These are phyloP conservation scores for Gossypium mustelinum DNA, from an alignment of 345 rosid genomes.

Conservation along the genomic window DNA sequence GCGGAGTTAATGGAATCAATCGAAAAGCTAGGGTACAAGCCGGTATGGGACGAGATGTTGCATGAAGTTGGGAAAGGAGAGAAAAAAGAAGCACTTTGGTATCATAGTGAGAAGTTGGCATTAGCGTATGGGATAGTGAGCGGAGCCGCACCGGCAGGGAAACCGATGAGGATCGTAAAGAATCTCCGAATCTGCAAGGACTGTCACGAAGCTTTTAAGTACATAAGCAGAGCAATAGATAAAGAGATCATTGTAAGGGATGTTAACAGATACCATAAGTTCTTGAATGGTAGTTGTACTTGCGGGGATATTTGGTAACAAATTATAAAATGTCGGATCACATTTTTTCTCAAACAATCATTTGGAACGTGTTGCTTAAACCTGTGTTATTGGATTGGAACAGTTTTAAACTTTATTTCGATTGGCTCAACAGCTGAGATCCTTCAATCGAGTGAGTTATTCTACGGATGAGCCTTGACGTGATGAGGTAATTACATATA, in stretches of 20 bases:
- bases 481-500: too few relatives aligned
- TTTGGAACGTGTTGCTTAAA: not conserved
- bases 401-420: too few relatives aligned
- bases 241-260: conserved; percentile 44
- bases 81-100: conserved; percentile 37
- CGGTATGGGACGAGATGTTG: conserved; percentile 29
- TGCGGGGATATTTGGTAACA: conserved; percentile 40
- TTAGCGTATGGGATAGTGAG: conserved; percentile 47
- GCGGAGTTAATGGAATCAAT: conserved; percentile 36
- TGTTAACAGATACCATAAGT: conserved; percentile 44
- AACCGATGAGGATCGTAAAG: conserved; percentile 38
- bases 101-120: conserved; percentile 57
- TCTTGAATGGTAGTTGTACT: conserved; percentile 34
- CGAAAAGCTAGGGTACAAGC: conserved; percentile 35
- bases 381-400: too few relatives aligned
- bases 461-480: too few relatives aligned
- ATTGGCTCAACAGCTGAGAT: too few relatives aligned
- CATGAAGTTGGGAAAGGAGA: conserved; percentile 34
- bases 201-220: conserved; percentile 45
- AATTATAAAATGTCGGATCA: not conserved
- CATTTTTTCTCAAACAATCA: not conserved
- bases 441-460: too few relatives aligned
- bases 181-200: conserved; percentile 40
- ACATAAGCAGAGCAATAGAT: conserved; percentile 29
- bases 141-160: conserved; percentile 32